phyloP scores from a whole-genome alignment of 805 yeast genomes.

The Metschnikowia chrysomelidarum region DNA sequence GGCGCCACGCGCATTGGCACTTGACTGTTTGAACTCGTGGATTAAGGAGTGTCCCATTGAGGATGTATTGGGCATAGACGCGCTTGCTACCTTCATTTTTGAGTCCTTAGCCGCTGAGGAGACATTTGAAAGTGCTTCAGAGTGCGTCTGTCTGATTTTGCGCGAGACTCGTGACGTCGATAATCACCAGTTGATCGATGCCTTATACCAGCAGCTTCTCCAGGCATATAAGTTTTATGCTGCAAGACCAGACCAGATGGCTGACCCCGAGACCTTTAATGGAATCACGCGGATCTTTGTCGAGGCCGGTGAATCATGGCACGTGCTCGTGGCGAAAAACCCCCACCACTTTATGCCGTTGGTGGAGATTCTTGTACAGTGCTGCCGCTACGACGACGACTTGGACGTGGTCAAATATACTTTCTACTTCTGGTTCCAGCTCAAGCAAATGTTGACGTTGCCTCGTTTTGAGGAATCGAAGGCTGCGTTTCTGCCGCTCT shows the following conservation, averaged over 20 bases:
- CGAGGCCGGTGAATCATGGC: slow-evolving; percentile 97
- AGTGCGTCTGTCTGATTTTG: slow-evolving; percentile 78
- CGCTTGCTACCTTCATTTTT: slow-evolving; percentile 69
- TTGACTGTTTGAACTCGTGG: slow-evolving; percentile 88
- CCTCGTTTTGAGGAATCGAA: slow-evolving; percentile 57
- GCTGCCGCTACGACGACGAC: slow-evolving; percentile 75
- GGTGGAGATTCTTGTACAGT: slow-evolving; percentile 67
- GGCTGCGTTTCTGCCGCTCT: slow-evolving; percentile 51
- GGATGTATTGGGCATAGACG: slow-evolving; percentile 57
- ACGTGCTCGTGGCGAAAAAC: slow-evolving; percentile 70
- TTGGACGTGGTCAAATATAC: slow-evolving; percentile 88
- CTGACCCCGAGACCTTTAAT: slow-evolving; percentile 65
- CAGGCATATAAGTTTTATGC: slow-evolving; percentile 48
- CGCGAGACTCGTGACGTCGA: slow-evolving; percentile 79
- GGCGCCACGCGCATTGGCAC: slow-evolving; percentile 40
- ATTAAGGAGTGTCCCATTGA: slow-evolving; percentile 79
- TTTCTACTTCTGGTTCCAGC: slow-evolving; percentile 85
- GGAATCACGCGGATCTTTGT: slow-evolving; percentile 75
- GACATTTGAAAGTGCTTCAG: slow-evolving; percentile 80
- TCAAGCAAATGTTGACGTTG: slow-evolving; percentile 68
- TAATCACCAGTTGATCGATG: slow-evolving; percentile 57
- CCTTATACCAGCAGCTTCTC: slow-evolving; percentile 67
- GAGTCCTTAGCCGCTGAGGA: slow-evolving; percentile 56
- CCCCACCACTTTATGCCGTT: slow-evolving; percentile 71
- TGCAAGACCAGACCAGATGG: slow-evolving; percentile 34